Evolutionary conservation across 768 basidiomycete species (phyloP).

Genomic region (Leccinellum rugosiceps): DNA sequence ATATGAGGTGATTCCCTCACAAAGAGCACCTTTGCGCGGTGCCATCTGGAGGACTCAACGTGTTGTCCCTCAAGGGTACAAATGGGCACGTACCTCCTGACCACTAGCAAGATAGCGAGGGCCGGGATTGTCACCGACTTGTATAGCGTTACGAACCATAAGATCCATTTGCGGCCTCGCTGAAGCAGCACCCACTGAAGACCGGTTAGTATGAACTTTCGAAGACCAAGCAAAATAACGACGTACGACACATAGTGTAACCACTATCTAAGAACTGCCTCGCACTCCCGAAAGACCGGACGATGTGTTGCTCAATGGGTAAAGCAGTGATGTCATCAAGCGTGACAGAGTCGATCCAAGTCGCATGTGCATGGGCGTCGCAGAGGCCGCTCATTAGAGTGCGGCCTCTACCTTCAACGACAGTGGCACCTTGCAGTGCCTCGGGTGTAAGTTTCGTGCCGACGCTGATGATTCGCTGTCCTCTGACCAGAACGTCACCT

Average conservation of each 20-base stretch:
- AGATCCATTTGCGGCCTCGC: conserved; percentile 33
- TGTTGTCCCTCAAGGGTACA: background rate
- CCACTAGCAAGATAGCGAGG: conserved; percentile 36
- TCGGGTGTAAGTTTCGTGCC: conserved; percentile 22
- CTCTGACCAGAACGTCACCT: conserved; percentile 34
- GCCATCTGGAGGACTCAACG: conserved; percentile 24
- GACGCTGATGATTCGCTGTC: conserved; percentile 29
- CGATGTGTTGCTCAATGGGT: conserved; percentile 33
- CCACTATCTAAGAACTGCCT: conserved; percentile 35
- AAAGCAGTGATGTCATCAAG: conserved; percentile 31
- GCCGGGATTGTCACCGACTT: conserved; percentile 33
- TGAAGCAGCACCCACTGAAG: conserved; percentile 34
- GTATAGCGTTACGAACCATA: conserved; percentile 34
- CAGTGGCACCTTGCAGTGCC: conserved; percentile 15
- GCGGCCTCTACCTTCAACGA: conserved; percentile 33
- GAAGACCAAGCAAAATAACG: background rate
- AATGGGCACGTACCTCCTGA: conserved; percentile 26
- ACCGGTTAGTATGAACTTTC: background rate
- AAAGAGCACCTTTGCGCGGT: conserved; percentile 29
- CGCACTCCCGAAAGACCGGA: conserved; percentile 30
- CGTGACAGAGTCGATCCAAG: conserved; percentile 30
- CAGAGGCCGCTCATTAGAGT: conserved; percentile 37
- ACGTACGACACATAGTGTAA: conserved; percentile 36
- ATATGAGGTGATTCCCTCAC: conserved; percentile 32
- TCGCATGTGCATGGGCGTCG: conserved; percentile 35